A percentile compares a stretch with the other conserved stretches of the same genome.
Evolutionary conservation across 1,139 yeast species (phyloP).

Genomic region (Sugiyamaella castrensis): DNA sequence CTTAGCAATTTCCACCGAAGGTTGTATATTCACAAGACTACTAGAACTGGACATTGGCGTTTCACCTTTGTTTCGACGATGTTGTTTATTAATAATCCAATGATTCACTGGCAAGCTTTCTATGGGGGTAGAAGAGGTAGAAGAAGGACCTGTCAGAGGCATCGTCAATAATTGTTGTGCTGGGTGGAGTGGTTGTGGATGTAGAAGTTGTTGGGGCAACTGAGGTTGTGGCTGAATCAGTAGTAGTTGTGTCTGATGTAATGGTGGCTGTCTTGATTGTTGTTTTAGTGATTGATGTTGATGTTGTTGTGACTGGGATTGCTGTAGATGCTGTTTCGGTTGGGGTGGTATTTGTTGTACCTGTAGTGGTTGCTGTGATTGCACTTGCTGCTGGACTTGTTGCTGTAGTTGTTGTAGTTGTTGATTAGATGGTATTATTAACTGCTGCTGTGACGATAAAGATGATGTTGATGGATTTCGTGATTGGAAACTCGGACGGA

Average conservation of each 20-base stretch:
- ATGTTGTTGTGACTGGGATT: constrained; percentile 1
- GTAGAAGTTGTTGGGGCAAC: background rate
- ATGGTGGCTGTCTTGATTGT: constrained; percentile 7
- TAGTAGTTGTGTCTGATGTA: constrained; percentile 1
- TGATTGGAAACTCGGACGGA: constrained; percentile 26
- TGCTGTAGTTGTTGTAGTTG: constrained; percentile 18
- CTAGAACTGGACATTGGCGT: constrained; percentile 12
- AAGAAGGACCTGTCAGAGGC: no score
- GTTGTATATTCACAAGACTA: constrained; percentile 3
- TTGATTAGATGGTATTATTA: constrained; percentile 7
- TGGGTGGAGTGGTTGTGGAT: background rate
- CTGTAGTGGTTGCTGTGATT: constrained; percentile 13
- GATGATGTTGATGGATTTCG: constrained; percentile 31
- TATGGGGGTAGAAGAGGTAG: background rate
- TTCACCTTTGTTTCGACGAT: constrained; percentile 3
- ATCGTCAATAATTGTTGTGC: no score
- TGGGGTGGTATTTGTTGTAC: background rate
- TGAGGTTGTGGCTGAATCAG: background rate
- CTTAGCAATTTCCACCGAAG: background rate
- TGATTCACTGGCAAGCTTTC: no score
- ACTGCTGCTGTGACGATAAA: constrained; percentile 12
- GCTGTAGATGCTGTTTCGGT: background rate
- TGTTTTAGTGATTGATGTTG: background rate
- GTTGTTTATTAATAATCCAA: no score
- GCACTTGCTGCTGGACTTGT: constrained; percentile 18